Evolutionary conservation across 2,329 filamentous ascomycete genomes (phyloP).

Genomic region (Aspergillus brasiliensis): DNA sequence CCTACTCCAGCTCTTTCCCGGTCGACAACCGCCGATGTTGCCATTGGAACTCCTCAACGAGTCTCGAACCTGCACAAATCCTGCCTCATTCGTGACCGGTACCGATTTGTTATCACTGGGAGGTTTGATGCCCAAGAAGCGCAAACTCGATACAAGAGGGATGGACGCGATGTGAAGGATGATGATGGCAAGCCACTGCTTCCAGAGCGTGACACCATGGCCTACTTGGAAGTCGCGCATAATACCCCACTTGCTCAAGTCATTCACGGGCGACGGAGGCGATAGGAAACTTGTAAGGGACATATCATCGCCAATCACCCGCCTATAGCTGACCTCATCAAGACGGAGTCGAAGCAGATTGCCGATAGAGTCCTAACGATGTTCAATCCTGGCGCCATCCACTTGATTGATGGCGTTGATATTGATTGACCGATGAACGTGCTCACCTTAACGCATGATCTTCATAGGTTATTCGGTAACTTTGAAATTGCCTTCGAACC

Average conservation of each 20-base stretch:
- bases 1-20: conserved; percentile 6
- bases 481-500: conserved; percentile 37
- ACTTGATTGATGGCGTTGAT: conserved; percentile 42
- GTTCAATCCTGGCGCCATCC: conserved; percentile 41
- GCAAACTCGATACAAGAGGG: conserved; percentile 10
- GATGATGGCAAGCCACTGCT: conserved; percentile 17
- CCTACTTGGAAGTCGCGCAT: conserved; percentile 12
- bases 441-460: conserved; percentile 32
- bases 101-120: conserved; percentile 17
- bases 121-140: conserved; percentile 15
- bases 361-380: conserved; percentile 46
- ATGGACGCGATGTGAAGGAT: conserved; percentile 16
- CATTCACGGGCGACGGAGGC: conserved; percentile 6
- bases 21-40: not conserved
- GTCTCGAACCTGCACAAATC: conserved; percentile 7
- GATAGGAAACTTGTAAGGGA: conserved; percentile 17
- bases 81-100: conserved; percentile 16
- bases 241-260: conserved; percentile 5
- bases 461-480: conserved; percentile 35
- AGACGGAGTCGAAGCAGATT: conserved; percentile 32
- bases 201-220: not conserved
- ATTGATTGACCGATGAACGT: conserved; percentile 48
- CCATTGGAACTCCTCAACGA: conserved; percentile 11
- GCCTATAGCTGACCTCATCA: not conserved
- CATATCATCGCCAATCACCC: too few relatives aligned